Evolutionary conservation across 768 basidiomycete species (phyloP).

Genomic region (Lactarius psammicola): DNA sequence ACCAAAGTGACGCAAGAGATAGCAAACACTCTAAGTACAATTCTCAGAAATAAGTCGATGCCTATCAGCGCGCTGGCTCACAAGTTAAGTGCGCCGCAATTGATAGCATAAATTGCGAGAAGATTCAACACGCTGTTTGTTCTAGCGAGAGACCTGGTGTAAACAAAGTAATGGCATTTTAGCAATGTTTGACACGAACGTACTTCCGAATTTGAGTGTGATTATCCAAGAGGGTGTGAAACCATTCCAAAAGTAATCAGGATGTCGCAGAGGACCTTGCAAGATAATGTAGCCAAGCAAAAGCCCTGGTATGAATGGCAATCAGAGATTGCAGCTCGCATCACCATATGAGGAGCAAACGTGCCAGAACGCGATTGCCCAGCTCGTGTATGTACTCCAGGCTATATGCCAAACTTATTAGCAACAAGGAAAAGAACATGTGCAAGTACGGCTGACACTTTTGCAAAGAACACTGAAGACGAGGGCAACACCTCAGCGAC

Average conservation of each 20-base stretch:
- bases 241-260: constrained; percentile 12
- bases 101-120: constrained; percentile 3
- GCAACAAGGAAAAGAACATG: not conserved
- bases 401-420: not conserved
- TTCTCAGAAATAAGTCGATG: not conserved
- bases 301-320: not conserved
- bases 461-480: not conserved
- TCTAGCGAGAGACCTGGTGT: not conserved
- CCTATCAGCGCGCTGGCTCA: not conserved
- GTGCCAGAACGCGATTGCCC: not conserved
- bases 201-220: constrained; percentile 4
- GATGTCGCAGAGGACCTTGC: constrained; percentile 4
- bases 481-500: not conserved
- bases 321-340: not conserved
- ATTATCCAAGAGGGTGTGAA: not conserved
- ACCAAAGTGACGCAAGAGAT: not conserved
- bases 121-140: not conserved
- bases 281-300: not conserved
- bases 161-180: not conserved
- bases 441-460: not conserved
- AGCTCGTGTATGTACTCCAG: not conserved
- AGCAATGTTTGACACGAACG: not conserved
- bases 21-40: not conserved
- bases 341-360: not conserved
- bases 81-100: constrained; percentile 10